Percentiles rank a stretch among this genome's conserved stretches.
Conservation (phyloP, 176 grass and related monocot species). For the Bolboschoenus planiculmis region DNA sequence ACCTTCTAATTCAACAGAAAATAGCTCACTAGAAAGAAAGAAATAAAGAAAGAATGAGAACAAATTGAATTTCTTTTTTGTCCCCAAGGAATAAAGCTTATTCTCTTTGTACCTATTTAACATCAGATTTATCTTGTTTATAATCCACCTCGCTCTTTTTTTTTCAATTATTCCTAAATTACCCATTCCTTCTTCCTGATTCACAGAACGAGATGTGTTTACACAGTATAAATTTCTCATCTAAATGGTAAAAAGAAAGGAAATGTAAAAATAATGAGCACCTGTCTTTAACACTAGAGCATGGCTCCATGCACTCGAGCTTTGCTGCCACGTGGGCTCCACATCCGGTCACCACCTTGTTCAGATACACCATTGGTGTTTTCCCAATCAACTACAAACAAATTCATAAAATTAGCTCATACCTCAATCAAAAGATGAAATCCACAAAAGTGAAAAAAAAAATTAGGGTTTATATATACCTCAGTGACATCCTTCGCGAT, state of each 20-base stretch:
- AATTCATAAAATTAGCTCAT: neutral
- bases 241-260: neutral
- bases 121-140: neutral
- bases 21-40: neutral
- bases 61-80: neutral
- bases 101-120: neutral
- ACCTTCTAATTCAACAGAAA: neutral
- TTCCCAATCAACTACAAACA: constrained; percentile 44
- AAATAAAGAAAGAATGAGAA: too few species aligned
- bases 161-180: neutral
- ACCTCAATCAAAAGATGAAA: neutral
- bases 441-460: neutral
- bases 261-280: constrained; percentile 3
- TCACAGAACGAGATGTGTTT: too few species aligned
- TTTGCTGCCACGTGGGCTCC: constrained; percentile 38
- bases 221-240: too few species aligned
- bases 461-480: constrained; percentile 18
- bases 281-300: constrained; percentile 55
- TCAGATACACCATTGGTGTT: constrained; percentile 49
- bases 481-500: constrained; percentile 43
- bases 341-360: constrained; percentile 37
- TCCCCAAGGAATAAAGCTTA: neutral
- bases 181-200: neutral
- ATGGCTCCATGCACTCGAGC: constrained; percentile 50
- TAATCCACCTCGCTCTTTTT: neutral